Conservation (phyloP, 1,139 yeast genomes). For the Groenewaldozyma auringiensis region DNA sequence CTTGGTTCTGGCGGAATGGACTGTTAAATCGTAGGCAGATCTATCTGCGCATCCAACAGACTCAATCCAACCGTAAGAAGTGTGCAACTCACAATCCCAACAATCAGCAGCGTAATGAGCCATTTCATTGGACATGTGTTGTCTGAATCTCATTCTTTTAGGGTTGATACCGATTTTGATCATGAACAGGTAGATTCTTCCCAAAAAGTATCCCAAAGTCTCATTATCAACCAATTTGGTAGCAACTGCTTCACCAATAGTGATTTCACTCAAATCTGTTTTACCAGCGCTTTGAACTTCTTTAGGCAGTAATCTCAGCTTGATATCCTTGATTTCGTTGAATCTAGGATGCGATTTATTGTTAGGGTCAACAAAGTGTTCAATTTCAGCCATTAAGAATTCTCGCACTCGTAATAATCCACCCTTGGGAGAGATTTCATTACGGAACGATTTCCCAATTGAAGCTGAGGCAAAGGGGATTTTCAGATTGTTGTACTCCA, state of each 20-base stretch:
- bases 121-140: conserved; percentile 98
- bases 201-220: conserved; percentile 94
- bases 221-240: conserved; percentile 89
- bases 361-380: conserved; percentile 92
- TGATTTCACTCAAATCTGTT: conserved; percentile 53
- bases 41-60: conserved; percentile 99
- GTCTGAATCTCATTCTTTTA: conserved; percentile 85
- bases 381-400: conserved; percentile 98
- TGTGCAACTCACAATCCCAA: conserved; percentile 98
- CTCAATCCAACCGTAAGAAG: conserved; percentile 98
- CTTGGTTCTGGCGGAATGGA: conserved; percentile 90
- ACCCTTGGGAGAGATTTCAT: conserved; percentile 97
- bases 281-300: conserved; percentile 80
- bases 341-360: conserved; percentile 80
- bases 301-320: conserved; percentile 74
- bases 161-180: conserved; percentile 85
- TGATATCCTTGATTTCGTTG: conserved; percentile 62
- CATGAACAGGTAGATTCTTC: conserved; percentile 82
- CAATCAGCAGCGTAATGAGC: conserved; percentile 99
- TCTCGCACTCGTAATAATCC: conserved; percentile 97
- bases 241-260: conserved; percentile 85
- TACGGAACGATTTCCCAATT: conserved; percentile 97
- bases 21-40: conserved; percentile 94
- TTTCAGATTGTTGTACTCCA: conserved; percentile 89
- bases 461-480: conserved; percentile 99